Evolutionary conservation across 169 alveolate species (phyloP).

Genomic region (Plasmodium reichenowi): DNA sequence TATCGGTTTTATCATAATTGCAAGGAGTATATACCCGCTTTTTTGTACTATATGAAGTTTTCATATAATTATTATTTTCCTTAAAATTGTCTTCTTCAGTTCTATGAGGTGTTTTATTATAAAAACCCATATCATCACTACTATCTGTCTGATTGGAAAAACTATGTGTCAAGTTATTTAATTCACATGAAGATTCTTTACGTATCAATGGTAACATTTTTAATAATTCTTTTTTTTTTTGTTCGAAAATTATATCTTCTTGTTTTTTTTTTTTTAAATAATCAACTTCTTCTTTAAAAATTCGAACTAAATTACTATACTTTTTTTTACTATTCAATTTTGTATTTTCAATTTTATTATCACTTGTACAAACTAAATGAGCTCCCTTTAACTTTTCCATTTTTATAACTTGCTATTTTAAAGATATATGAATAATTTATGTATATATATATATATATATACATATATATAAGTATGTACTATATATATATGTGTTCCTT

Average conservation of each 20-base stretch:
- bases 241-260: slow-evolving; percentile 10
- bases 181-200: slow-evolving; percentile 23
- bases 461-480: too few species aligned
- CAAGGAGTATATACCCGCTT: slow-evolving; percentile 54
- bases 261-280: not conserved
- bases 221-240: slow-evolving; percentile 20
- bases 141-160: slow-evolving; percentile 10
- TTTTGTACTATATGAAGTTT: slow-evolving; percentile 27
- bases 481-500: too few species aligned
- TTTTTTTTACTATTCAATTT: slow-evolving; percentile 12
- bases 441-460: too few species aligned
- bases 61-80: slow-evolving; percentile 16
- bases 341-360: slow-evolving; percentile 1
- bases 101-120: slow-evolving; percentile 37
- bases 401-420: not conserved
- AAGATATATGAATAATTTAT: too few species aligned
- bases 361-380: slow-evolving; percentile 1
- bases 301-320: slow-evolving; percentile 40
- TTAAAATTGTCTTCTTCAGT: not conserved
- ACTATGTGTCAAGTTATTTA: slow-evolving; percentile 12
- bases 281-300: slow-evolving; percentile 1
- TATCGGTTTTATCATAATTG: slow-evolving; percentile 2
- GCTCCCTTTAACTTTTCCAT: slow-evolving; percentile 18
- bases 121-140: slow-evolving; percentile 9
- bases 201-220: slow-evolving; percentile 13